Evolutionary conservation across 352 stramenopile genomes (phyloP).

Genomic region (Globisporangium echinulatum): DNA sequence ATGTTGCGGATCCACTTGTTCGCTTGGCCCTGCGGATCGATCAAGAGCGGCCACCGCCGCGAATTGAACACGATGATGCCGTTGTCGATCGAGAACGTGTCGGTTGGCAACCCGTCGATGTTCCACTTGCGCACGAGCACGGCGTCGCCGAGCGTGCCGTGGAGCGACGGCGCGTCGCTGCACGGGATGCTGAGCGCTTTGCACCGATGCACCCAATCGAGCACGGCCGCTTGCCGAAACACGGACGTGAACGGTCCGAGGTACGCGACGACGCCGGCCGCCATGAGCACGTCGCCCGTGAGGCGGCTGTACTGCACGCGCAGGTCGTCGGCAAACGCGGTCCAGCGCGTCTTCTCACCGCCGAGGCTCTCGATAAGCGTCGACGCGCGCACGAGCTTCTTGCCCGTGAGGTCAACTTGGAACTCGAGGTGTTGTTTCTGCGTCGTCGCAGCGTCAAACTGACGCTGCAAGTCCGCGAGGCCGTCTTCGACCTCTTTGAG

Average conservation of each 20-base stretch:
- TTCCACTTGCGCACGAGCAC: slow-evolving; percentile 93
- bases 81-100: slow-evolving; percentile 93
- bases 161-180: slow-evolving; percentile 81
- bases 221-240: slow-evolving; percentile 70
- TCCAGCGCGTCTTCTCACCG: slow-evolving; percentile 90
- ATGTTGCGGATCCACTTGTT: slow-evolving; percentile 96
- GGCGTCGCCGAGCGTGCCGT: slow-evolving; percentile 85
- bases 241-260: slow-evolving; percentile 91
- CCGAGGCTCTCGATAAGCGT: slow-evolving; percentile 91
- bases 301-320: slow-evolving; percentile 82
- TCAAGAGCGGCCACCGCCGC: slow-evolving; percentile 92
- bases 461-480: slow-evolving; percentile 75
- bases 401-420: slow-evolving; percentile 90
- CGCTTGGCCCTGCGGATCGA: slow-evolving; percentile 92
- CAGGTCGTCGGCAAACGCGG: slow-evolving; percentile 81
- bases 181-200: slow-evolving; percentile 78
- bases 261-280: slow-evolving; percentile 90
- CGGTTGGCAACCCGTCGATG: slow-evolving; percentile 91
- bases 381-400: slow-evolving; percentile 90
- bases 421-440: slow-evolving; percentile 91
- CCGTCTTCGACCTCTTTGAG: slow-evolving; percentile 90
- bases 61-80: slow-evolving; percentile 94
- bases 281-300: slow-evolving; percentile 90
- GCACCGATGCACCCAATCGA: slow-evolving; percentile 71
- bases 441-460: slow-evolving; percentile 85